Base-by-base conservation (phyloP, 179 eudicot genomes). In the Beta macrorhiza region DNA sequence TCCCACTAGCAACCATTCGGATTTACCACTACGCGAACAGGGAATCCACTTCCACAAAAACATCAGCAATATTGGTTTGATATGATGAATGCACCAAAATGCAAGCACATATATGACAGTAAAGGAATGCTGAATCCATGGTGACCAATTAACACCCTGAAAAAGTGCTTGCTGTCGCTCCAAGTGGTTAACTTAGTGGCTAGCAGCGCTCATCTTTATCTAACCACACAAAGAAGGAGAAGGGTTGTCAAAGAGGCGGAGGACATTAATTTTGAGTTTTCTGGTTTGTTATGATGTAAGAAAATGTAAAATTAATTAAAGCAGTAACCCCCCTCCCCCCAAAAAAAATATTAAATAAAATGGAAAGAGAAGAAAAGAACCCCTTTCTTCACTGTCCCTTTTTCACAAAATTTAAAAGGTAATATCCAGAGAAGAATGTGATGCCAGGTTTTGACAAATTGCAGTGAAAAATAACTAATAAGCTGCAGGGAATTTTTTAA, bases 1-100 rank as follows among this genome's bases (percentile, higher is more conserved):
- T 68, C 13, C 82, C 44, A 67, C 77, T 37, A 29, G 74, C 71
- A 51, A 67, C 47, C 17, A 58, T 56, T 32, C 16, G 14, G 44
- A 37, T 44, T 22, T 25, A 57, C 44, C 32, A 67, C 71, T 67
- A 37, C 32, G 42, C 0, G 79, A 49, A n/a, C 32, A n/a, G 47
- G 7, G 12, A 45, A 79, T 22, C 11, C 49, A 37, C 37, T 68
- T 78, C 78, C 20, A 16, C 51, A 53, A 44, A 78, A 55, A 49
- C 58, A 78, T 59, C 49, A 67, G 22, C 49, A n/a, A 75, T 51
- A 71, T 32, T 74, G 64, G 11, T 11, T 63, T 22, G 51, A 63
- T 2, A 51, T 51, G 64, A 32, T 0, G 49, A 57, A 37, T 19
- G 37, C 1, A 55, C 9, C 51, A 68, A 78, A 53, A 78, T 53